These are phyloP conservation scores for Bimuria novae-zelandiae DNA, from an alignment of 2,329 filamentous ascomycete genomes.

Conservation along the genomic window DNA sequence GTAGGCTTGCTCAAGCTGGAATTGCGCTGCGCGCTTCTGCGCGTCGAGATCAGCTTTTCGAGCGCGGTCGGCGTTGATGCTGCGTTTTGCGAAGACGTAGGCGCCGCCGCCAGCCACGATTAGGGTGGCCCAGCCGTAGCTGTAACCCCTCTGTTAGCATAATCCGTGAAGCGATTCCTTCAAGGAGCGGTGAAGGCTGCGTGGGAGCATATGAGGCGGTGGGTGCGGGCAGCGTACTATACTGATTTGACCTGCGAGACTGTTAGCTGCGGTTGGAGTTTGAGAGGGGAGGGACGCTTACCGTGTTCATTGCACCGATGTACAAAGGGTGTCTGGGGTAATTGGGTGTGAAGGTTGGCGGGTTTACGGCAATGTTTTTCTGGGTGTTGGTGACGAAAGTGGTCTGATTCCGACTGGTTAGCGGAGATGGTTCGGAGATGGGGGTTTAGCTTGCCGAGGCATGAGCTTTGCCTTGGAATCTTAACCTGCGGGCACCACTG, in stretches of 20 bases:
- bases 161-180: background rate
- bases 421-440: conserved; percentile 23
- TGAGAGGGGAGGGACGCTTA: conserved; percentile 37
- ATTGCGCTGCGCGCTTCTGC: conserved; percentile 36
- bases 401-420: conserved; percentile 31
- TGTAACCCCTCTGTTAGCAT: conserved; percentile 43
- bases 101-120: conserved; percentile 84
- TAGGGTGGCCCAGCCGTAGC: conserved; percentile 90
- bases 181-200: background rate
- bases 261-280: conserved; percentile 18
- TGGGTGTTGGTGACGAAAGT: conserved; percentile 29
- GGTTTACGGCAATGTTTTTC: conserved; percentile 16
- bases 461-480: too few relatives aligned
- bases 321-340: background rate
- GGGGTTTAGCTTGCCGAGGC: background rate
- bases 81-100: conserved; percentile 94
- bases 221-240: conserved; percentile 52
- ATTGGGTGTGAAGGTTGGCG: background rate
- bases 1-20: conserved; percentile 36
- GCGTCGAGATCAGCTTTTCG: conserved; percentile 63
- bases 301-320: conserved; percentile 55
- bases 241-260: conserved; percentile 60
- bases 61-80: conserved; percentile 89
- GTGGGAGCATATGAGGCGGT: background rate
- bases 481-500: too few relatives aligned